These are phyloP conservation scores for Globisporangium sylvaticum DNA, from an alignment of 352 stramenopile species.

Conservation along the genomic window DNA sequence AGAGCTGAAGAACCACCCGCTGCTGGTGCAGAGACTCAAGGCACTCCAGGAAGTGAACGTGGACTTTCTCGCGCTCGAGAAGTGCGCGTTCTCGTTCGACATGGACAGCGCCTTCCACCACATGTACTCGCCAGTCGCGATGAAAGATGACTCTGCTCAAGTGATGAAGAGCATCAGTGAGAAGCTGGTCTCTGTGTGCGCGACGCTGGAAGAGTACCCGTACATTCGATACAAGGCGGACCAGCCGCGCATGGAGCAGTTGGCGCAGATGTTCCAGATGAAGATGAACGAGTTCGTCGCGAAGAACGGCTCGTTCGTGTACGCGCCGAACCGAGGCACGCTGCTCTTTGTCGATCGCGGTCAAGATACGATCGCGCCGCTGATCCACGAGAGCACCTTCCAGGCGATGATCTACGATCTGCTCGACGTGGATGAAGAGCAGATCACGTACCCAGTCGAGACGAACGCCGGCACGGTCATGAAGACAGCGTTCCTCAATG, in stretches of 20 bases:
- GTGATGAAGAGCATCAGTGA: slow-evolving; percentile 71
- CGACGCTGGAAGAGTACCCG: slow-evolving; percentile 96
- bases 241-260: slow-evolving; percentile 74
- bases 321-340: slow-evolving; percentile 85
- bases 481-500: slow-evolving; percentile 94
- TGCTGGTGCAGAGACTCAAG: slow-evolving; percentile 77
- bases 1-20: slow-evolving; percentile 81
- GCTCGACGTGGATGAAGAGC: slow-evolving; percentile 91
- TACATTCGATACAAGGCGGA: slow-evolving; percentile 91
- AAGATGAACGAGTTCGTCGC: slow-evolving; percentile 96
- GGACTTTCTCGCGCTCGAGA: slow-evolving; percentile 94
- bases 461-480: slow-evolving; percentile 69
- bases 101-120: slow-evolving; percentile 77
- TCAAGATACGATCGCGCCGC: slow-evolving; percentile 91
- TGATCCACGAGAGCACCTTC: slow-evolving; percentile 98
- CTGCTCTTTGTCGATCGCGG: slow-evolving; percentile 94
- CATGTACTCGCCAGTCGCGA: slow-evolving; percentile 68
- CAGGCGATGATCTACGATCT: slow-evolving; percentile 97
- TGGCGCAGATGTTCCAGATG: slow-evolving; percentile 91
- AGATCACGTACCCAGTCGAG: slow-evolving; percentile 90
- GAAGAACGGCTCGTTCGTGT: slow-evolving; percentile 90
- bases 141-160: slow-evolving; percentile 33
- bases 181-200: slow-evolving; percentile 95
- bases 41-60: slow-evolving; percentile 95
- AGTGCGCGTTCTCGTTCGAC: slow-evolving; percentile 93